Percentiles rank a stretch among this genome's conserved stretches.
Conservation (phyloP, 805 yeast genomes). For the Scheffersomyces coipomensis region DNA sequence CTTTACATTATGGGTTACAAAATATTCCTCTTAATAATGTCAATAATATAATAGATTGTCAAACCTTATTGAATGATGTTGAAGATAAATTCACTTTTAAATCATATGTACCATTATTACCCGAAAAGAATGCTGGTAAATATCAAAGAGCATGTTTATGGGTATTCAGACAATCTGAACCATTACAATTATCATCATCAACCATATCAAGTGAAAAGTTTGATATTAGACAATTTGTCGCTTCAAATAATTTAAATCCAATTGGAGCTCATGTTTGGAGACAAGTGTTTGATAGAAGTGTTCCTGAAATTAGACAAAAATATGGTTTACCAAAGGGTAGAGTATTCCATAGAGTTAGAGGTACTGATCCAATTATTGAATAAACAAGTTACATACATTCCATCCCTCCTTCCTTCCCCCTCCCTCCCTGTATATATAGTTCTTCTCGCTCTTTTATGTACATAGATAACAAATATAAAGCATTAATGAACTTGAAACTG, state of each 20-base stretch:
- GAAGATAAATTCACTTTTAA: slow-evolving; percentile 38
- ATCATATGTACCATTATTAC: slow-evolving; percentile 76
- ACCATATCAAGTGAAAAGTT: slow-evolving; percentile 48
- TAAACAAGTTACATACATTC: too few species aligned
- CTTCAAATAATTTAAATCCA: slow-evolving; percentile 55
- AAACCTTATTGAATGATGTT: slow-evolving; percentile 25
- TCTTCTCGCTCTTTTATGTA: too few species aligned
- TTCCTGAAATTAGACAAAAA: slow-evolving; percentile 61
- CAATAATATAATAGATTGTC: slow-evolving; percentile 54
- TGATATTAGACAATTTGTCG: slow-evolving; percentile 69
- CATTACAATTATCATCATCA: slow-evolving; percentile 14
- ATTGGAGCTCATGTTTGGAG: slow-evolving; percentile 95
- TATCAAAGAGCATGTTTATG: slow-evolving; percentile 82
- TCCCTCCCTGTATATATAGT: too few species aligned
- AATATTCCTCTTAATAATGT: slow-evolving; percentile 62
- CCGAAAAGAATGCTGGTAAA: slow-evolving; percentile 78
- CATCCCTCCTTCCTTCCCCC: too few species aligned
- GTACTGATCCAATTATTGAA: slow-evolving; percentile 24
- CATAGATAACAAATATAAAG: too few species aligned
- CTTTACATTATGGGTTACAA: slow-evolving; percentile 73
- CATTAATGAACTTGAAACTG: too few species aligned
- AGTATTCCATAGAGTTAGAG: slow-evolving; percentile 67
- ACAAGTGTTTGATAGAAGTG: slow-evolving; percentile 75
- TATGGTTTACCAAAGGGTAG: slow-evolving; percentile 76
- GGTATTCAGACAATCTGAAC: slow-evolving; percentile 73